A percentile compares a stretch with the other conserved stretches of the same genome.
These are phyloP conservation scores for Flaveria robusta DNA, from an alignment of 129 eudicot species.

Conservation along the genomic window DNA sequence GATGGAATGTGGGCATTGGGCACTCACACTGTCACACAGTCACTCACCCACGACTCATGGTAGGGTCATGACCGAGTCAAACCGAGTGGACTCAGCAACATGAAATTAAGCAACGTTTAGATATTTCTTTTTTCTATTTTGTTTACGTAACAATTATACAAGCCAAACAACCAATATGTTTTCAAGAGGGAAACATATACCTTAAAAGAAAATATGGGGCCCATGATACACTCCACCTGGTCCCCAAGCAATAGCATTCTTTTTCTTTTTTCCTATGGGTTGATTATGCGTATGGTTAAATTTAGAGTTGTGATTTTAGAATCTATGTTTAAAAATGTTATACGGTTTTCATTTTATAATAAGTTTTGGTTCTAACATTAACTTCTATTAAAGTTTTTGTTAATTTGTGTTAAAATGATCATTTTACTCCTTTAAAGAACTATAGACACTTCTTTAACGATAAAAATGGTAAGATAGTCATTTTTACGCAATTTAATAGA, in stretches of 20 bases:
- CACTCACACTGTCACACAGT: too few species aligned
- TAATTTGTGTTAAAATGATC: too few species aligned
- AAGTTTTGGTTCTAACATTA: too few species aligned
- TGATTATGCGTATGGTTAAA: too few species aligned
- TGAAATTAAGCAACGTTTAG: slow-evolving; percentile 8
- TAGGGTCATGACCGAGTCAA: slow-evolving; percentile 6
- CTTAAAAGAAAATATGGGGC: not conserved
- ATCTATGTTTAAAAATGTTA: too few species aligned
- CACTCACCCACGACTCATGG: slow-evolving; percentile 2
- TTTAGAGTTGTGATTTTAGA: too few species aligned
- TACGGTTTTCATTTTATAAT: too few species aligned
- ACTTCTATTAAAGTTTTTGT: too few species aligned
- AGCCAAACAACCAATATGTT: slow-evolving; percentile 22
- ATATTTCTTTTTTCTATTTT: not conserved
- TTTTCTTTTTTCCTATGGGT: not conserved
- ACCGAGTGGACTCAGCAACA: not conserved
- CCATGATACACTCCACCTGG: slow-evolving; percentile 5
- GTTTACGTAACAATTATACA: not conserved
- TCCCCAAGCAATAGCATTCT: not conserved
- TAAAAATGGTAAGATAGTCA: too few species aligned
- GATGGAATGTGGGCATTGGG: not conserved
- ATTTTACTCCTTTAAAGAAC: too few species aligned
- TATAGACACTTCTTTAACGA: too few species aligned
- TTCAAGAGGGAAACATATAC: slow-evolving; percentile 14
- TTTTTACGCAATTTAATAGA: too few species aligned